Conservation (phyloP, 2,329 filamentous ascomycete species). For the Pseudogymnoascus sp. region DNA sequence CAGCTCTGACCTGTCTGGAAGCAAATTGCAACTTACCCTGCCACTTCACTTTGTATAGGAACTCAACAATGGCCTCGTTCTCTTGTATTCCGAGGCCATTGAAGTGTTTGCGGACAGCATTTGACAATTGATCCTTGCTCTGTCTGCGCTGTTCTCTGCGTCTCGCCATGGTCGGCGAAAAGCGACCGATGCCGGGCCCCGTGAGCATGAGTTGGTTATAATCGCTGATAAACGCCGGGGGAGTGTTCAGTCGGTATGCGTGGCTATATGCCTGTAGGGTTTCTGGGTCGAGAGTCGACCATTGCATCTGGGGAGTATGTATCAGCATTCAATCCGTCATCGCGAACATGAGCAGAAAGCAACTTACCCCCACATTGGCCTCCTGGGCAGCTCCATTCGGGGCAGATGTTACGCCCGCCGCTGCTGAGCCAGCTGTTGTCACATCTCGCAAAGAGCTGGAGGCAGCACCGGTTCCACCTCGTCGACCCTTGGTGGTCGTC, state of each 20-base stretch:
- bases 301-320: conserved; percentile 46
- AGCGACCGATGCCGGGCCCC: conserved; percentile 56
- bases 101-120: conserved; percentile 72
- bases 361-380: conserved; percentile 23
- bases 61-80: conserved; percentile 69
- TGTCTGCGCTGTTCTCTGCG: conserved; percentile 56
- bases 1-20: not conserved
- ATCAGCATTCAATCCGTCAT: conserved; percentile 5
- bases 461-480: conserved; percentile 18
- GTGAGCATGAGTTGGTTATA: conserved; percentile 56
- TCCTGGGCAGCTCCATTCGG: conserved; percentile 18
- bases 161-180: conserved; percentile 69
- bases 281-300: conserved; percentile 58
- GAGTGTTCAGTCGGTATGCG: conserved; percentile 57
- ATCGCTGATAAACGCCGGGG: conserved; percentile 58
- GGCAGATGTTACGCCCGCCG: conserved; percentile 10
- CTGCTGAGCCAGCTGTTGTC: conserved; percentile 10
- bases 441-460: conserved; percentile 26
- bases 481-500: conserved; percentile 23
- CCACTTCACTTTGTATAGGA: conserved; percentile 30
- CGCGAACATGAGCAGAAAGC: not conserved
- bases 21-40: conserved; percentile 22
- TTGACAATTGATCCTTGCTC: conserved; percentile 63
- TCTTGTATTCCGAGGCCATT: conserved; percentile 72
- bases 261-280: conserved; percentile 69